Conservation (phyloP, 2,329 filamentous ascomycete species). For the Penicillium sp. region DNA sequence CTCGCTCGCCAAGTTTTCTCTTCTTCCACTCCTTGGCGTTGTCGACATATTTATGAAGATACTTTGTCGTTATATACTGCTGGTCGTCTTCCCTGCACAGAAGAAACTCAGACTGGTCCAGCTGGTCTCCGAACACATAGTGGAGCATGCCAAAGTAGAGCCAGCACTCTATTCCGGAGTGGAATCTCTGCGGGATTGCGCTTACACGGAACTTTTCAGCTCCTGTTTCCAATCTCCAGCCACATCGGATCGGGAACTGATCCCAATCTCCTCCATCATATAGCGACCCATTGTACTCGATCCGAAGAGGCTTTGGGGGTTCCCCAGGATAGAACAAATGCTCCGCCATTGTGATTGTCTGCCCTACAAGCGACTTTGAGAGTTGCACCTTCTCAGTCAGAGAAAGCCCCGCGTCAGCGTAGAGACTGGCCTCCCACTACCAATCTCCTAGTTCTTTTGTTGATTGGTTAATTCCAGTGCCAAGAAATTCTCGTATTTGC, state of each 20-base stretch:
- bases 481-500: not conserved
- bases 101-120: constrained; percentile 12
- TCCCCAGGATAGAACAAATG: not conserved
- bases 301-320: not conserved
- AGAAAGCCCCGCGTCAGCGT: not conserved
- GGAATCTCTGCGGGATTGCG: not conserved
- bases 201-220: not conserved
- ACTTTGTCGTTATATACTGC: constrained; percentile 7
- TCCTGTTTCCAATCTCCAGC: not conserved
- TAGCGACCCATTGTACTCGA: not conserved
- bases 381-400: not conserved
- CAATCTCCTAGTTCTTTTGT: not conserved
- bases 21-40: constrained; percentile 14
- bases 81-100: not conserved
- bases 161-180: constrained; percentile 9
- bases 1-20: constrained; percentile 5
- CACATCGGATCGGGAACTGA: not conserved
- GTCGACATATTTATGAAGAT: constrained; percentile 11
- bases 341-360: not conserved
- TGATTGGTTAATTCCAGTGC: not conserved
- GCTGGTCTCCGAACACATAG: constrained; percentile 8
- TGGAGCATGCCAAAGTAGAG: constrained; percentile 14
- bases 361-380: not conserved
- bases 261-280: not conserved
- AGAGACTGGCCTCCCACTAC: not conserved